Base-by-base conservation (phyloP, 352 stramenopile genomes). In the Pythium guiyangense region DNA sequence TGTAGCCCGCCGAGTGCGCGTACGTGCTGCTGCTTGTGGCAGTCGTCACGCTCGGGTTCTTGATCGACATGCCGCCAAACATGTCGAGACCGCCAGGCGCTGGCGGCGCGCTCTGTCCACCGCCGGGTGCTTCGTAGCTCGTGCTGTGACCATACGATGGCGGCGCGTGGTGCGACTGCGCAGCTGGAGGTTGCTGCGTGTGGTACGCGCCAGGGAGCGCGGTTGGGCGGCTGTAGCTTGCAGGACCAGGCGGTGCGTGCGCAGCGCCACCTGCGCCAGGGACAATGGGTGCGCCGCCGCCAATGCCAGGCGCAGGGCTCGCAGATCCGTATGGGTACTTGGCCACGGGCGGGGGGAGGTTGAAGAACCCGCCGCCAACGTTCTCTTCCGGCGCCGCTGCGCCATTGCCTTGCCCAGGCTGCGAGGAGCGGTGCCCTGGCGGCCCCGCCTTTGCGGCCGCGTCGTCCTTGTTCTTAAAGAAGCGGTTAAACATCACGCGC, bases 401-500 rank as follows among this genome's bases (percentile, higher is more conserved):
- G 1, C 25, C 49, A 22, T 29, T 26, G 14, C 34, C 20, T 14
- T 50, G 42, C 8, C 63, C 58, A 0, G 63, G 31, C 20, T 73
- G 64, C n/a, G 65, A 60, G 48, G 64, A 62, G 26, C 78, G 81
- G 67, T 86, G 79, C 34, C 77, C 82, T 12, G 74, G 71, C 14
- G 82, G 79, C 0, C 77, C 74, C 25, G 57, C 63, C 70, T 62
- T 62, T 6, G 57, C 47, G n/a, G 88, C 90, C 25, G 71, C 71
- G 62, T 92, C 79, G 20, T 90, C 77, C 54, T 92, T 92, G 64
- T 88, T 88, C 70, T 90, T 92, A 49, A 90, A 92, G 59, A 94
- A 89, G 17, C 84, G 79, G 46, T 37, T 37, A 37, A 94, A 88
- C 84, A 94, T 94, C 31, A 31, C 31, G 17, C 4, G 29, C 17